Base-by-base conservation (phyloP, 306 rosid species). In the Pterocarpus santalinus region DNA sequence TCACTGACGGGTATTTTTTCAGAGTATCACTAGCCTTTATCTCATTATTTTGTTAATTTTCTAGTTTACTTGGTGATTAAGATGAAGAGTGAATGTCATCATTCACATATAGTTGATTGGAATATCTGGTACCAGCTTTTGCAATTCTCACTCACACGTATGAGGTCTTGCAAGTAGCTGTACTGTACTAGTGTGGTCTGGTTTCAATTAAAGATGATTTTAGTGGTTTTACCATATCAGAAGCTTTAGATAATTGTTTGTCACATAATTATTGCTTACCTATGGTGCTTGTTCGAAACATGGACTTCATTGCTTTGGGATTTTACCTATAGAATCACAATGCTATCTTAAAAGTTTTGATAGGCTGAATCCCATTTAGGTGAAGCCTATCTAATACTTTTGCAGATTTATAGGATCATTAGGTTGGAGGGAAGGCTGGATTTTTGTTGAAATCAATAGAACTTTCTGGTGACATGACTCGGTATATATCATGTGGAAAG, bases 1-100 rank as follows among this genome's bases (percentile, higher is more conserved):
- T 88, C 99, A 17, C 89, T 91, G 17, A 91, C 98, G 5, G 96
- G 99, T 93, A 80, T 10, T 12, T 63, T 63, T 44, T 12, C 6
- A 4, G n/a, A 15, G 3, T 4, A 22, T 22, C 3, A 22, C 9
- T 56, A 4, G 38, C 65, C 53, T 30, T 47, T 36, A 65, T 58
- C 49, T 72, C 51, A 32, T 70, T 46, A 10, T 33, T 46, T 41
- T 58, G 14, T 72, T 7, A 44, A 5, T 15, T 77, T 70, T 77
- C 55, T 52, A 70, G 35, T 33, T 15, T 65, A 46, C 64, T 14
- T n/a, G 14, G 30, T 43, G 34, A 35, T 52, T 56, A 49, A 58
- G 64, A 66, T 22, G 28, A 16, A 33, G 65, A 36, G 65, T 22
- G 28, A 62, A 17, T 69, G 41, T 52, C 33, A 22, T 62, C 53